These are phyloP conservation scores for Trichoderma sp. DNA, from an alignment of 2,329 filamentous ascomycete species.

Conservation along the genomic window DNA sequence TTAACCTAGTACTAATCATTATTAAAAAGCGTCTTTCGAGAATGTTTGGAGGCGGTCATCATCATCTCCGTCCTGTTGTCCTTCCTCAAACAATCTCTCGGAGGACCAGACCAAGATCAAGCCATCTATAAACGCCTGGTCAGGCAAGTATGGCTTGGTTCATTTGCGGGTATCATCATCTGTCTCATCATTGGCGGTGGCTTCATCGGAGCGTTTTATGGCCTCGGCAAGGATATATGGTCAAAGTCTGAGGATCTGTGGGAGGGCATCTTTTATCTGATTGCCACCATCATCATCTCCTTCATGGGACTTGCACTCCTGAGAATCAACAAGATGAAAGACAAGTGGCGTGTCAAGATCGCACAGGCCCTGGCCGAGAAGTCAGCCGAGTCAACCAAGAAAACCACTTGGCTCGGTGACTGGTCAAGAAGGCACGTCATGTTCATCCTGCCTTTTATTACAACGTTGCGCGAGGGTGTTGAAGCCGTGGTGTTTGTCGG, in stretches of 20 bases:
- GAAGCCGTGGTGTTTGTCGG: conserved; percentile 79
- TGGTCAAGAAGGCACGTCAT: conserved; percentile 72
- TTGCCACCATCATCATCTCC: conserved; percentile 70
- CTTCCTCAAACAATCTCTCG: conserved; percentile 74
- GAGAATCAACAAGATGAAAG: conserved; percentile 70
- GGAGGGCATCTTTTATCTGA: conserved; percentile 67
- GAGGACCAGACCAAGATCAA: conserved; percentile 56
- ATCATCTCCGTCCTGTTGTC: conserved; percentile 76
- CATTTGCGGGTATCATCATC: conserved; percentile 56
- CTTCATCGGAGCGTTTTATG: conserved; percentile 69
- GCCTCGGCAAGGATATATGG: conserved; percentile 62
- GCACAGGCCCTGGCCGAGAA: conserved; percentile 57
- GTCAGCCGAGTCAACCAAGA: conserved; percentile 38
- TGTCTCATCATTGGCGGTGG: conserved; percentile 61
- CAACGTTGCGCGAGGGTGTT: conserved; percentile 71
- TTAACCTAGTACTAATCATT: not conserved
- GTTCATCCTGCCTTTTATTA: conserved; percentile 76
- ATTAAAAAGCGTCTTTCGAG: conserved; percentile 61
- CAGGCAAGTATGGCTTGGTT: conserved; percentile 63
- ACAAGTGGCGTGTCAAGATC: conserved; percentile 76
- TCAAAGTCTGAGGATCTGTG: conserved; percentile 64
- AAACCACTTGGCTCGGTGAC: conserved; percentile 37
- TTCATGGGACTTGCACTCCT: conserved; percentile 72
- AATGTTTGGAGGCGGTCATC: conserved; percentile 73
- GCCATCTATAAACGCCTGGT: conserved; percentile 14